A percentile compares a stretch with the other conserved stretches of the same genome.
Evolutionary conservation across 352 stramenopile species (phyloP).

Genomic region (Phytophthora sp.): DNA sequence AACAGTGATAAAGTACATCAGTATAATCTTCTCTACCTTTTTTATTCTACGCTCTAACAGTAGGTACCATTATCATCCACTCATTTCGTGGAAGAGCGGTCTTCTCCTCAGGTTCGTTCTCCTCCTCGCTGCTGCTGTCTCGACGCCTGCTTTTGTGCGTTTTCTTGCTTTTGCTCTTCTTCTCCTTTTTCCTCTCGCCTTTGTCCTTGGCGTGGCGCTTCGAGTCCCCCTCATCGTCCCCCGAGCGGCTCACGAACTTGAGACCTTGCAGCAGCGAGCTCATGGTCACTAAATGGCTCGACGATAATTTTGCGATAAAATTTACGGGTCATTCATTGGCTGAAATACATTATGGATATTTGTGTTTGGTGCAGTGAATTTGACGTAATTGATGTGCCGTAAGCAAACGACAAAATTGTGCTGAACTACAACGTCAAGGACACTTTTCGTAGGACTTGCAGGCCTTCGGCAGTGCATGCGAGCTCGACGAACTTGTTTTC

Average conservation of each 20-base stretch:
- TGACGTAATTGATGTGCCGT: too few relatives aligned
- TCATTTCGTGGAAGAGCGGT: conserved; percentile 63
- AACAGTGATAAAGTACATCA: too few relatives aligned
- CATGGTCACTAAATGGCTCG: conserved; percentile 28
- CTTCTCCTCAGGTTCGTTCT: conserved; percentile 6
- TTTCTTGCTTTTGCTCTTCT: conserved; percentile 42
- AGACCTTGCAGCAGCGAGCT: conserved; percentile 71
- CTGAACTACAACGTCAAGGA: too few relatives aligned
- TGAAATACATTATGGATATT: conserved; percentile 1
- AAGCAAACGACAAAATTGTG: too few relatives aligned
- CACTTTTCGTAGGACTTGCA: conserved; percentile 71
- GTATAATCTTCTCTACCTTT: too few relatives aligned
- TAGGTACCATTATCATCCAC: conserved; percentile 89
- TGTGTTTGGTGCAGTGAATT: too few relatives aligned
- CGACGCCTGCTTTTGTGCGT: conserved; percentile 33
- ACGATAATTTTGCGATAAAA: background rate
- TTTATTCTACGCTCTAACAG: too few relatives aligned
- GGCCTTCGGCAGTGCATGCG: conserved; percentile 42
- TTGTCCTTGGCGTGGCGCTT: conserved; percentile 44
- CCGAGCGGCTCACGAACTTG: conserved; percentile 55
- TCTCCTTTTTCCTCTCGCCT: conserved; percentile 43
- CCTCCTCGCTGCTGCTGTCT: conserved; percentile 21
- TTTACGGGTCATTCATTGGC: conserved; percentile 26
- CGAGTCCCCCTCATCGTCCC: conserved; percentile 17
- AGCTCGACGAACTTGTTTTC: conserved; percentile 57